A percentile compares a stretch with the other conserved stretches of the same genome.
These are phyloP conservation scores for Aegilops speltoides DNA, from an alignment of 176 grass and related monocot species.

Conservation along the genomic window DNA sequence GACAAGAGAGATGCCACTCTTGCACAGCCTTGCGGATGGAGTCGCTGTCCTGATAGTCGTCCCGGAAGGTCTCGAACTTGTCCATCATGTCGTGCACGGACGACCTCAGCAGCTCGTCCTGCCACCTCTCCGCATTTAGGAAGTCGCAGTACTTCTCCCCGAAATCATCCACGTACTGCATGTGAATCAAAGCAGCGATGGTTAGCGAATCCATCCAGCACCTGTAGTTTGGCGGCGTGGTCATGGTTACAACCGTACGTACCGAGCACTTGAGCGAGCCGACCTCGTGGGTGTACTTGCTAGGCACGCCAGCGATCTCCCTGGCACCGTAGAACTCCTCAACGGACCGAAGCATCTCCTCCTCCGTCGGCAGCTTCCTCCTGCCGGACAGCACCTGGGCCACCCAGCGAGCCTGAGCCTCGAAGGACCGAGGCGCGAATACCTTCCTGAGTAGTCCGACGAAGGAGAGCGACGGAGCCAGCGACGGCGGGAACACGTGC, in stretches of 20 bases:
- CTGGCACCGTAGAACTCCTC: conserved; percentile 10
- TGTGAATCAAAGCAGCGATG: no score
- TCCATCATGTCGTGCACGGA: neutral
- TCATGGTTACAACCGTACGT: no score
- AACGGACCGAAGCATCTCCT: conserved; percentile 26
- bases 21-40: neutral
- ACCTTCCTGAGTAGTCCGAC: neutral
- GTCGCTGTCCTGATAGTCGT: neutral
- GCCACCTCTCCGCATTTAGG: conserved; percentile 15
- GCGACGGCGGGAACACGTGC: conserved; percentile 29
- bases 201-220: no score
- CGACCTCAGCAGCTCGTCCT: neutral
- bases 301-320: conserved; percentile 25
- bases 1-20: neutral
- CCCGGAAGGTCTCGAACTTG: conserved; percentile 16
- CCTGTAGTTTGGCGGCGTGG: no score
- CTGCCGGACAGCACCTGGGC: no score
- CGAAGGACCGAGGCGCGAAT: neutral
- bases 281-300: neutral
- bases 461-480: neutral
- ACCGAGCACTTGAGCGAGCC: neutral
- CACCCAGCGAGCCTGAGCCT: no score
- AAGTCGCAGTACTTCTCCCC: conserved; percentile 14
- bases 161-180: conserved; percentile 14
- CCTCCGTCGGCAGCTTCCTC: conserved; percentile 1